Base-by-base conservation (phyloP, 2,329 filamentous ascomycete species). In the Zymoseptoria brevis region DNA sequence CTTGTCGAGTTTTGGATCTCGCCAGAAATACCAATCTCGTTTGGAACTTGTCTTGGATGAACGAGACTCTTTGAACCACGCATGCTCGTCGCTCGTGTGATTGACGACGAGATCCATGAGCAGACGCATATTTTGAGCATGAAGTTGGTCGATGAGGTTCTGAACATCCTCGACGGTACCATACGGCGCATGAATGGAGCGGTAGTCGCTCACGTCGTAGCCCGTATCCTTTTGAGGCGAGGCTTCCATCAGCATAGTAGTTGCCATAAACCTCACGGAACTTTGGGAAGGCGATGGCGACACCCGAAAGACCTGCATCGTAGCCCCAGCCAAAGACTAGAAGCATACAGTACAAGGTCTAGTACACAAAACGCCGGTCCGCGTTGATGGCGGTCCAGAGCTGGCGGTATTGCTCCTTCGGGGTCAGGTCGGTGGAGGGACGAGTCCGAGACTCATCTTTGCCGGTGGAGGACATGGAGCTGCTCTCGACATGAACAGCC, bases 11-110 rank as follows among this genome's bases (percentile, higher is more conserved):
- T 78, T 77, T 0, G 83, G 74, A 1, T 80, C 77, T 77, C 79
- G 78, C 86, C 86, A 89, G 65, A 87, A 84, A 65, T 86, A 87
- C 79, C 81, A 87, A 66, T 85, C 79, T n/a, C 83, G 73, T 63
- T 85, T 84, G 0, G 77, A 70, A 62, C 76, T 80, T 13, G 75
- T 69, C 58, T 76, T 80, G 3, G 77, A 79, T 0, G 76, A 78
- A 2, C 79, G 75, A 1, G 81, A 80, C 54, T 83, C 76, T 55
- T 77, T 74, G 71, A 85, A 85, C 83, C 83, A 85, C 6, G 73
- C 68, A 29, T 53, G 51, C 26, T 53, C 19, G 51, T 74, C 64
- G 8, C 62, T 66, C 4, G 68, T 69, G 53, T 69, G 66, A 41
- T 71, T 70, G 49, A 68, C 64, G 1, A 63, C 64, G 11, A 79